Percentiles rank a stretch among this genome's conserved stretches.
phyloP scores from a whole-genome alignment of 139 green algal species.

The Closterium sp. region DNA sequence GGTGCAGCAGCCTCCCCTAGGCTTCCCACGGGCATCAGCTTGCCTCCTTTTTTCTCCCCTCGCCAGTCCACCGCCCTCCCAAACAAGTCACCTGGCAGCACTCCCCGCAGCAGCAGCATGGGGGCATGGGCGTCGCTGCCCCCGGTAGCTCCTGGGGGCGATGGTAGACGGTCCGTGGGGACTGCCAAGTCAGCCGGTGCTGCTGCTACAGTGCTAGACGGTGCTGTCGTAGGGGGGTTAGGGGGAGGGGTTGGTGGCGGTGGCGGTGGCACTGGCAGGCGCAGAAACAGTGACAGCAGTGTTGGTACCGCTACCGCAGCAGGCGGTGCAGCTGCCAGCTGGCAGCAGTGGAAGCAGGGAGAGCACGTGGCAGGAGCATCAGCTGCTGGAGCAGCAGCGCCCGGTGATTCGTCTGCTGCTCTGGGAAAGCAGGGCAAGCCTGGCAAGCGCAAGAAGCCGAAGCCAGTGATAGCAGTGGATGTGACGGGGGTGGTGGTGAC shows the following conservation, averaged over 20 bases:
- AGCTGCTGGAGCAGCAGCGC: neutral
- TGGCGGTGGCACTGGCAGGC: neutral
- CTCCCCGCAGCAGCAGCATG: neutral
- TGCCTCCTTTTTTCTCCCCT: too few species aligned
- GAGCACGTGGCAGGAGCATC: neutral
- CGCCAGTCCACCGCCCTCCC: too few species aligned
- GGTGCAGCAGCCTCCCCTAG: neutral
- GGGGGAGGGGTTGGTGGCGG: neutral
- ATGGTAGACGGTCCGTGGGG: neutral
- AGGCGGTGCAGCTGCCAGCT: too few species aligned
- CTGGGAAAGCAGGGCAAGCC: neutral
- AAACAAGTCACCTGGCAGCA: too few species aligned
- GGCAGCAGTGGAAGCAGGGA: neutral
- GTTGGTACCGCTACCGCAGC: neutral
- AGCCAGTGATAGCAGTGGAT: slow-evolving; percentile 30
- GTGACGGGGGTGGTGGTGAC: slow-evolving; percentile 36
- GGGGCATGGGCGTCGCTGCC: neutral
- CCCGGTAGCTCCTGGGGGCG: neutral
- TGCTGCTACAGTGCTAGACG: neutral
- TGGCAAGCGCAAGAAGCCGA: neutral
- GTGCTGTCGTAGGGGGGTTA: neutral
- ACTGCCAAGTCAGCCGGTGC: neutral
- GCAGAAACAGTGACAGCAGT: neutral
- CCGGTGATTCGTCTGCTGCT: neutral
- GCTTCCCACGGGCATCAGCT: too few species aligned